These are phyloP conservation scores for Curvularia spicifera DNA, from an alignment of 2,329 filamentous ascomycete genomes.

Conservation along the genomic window DNA sequence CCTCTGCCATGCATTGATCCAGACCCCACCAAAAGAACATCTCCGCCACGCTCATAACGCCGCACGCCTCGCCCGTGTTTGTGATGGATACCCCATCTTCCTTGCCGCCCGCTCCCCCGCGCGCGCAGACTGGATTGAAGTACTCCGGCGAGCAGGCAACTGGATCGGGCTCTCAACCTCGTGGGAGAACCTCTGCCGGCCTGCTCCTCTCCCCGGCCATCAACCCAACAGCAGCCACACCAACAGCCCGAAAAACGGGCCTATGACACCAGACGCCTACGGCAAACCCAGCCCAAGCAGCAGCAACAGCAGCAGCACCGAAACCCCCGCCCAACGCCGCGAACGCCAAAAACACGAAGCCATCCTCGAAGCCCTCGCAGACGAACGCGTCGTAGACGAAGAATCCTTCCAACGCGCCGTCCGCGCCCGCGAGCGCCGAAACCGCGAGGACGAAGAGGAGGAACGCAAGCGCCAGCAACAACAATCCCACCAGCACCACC, in stretches of 20 bases:
- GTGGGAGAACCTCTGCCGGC: constrained; percentile 74
- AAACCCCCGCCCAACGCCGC: constrained; percentile 62
- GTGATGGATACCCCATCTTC: constrained; percentile 82
- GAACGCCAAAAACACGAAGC: constrained; percentile 69
- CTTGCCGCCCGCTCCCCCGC: constrained; percentile 73
- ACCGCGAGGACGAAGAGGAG: constrained; percentile 62
- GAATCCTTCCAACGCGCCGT: constrained; percentile 69
- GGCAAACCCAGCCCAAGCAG: background rate
- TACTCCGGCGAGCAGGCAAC: constrained; percentile 70
- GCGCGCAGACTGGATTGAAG: constrained; percentile 80
- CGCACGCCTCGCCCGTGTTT: constrained; percentile 73
- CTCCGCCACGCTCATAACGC: constrained; percentile 83
- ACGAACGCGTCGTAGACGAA: constrained; percentile 72
- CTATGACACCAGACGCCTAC: background rate
- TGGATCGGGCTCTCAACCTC: constrained; percentile 69
- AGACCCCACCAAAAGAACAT: constrained; percentile 79
- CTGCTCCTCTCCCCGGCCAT: constrained; percentile 52
- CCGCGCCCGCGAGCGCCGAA: constrained; percentile 63
- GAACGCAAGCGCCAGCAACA: constrained; percentile 28
- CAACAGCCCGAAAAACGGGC: constrained; percentile 2
- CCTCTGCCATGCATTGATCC: constrained; percentile 77
- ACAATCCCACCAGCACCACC: background rate
- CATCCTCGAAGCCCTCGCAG: constrained; percentile 70
- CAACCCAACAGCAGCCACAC: background rate
- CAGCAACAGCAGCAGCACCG: constrained; percentile 22